Evolutionary conservation across 805 yeast species (phyloP), one percentile per base, ranked within the genome.

Genomic region (Candida patagonica): DNA sequence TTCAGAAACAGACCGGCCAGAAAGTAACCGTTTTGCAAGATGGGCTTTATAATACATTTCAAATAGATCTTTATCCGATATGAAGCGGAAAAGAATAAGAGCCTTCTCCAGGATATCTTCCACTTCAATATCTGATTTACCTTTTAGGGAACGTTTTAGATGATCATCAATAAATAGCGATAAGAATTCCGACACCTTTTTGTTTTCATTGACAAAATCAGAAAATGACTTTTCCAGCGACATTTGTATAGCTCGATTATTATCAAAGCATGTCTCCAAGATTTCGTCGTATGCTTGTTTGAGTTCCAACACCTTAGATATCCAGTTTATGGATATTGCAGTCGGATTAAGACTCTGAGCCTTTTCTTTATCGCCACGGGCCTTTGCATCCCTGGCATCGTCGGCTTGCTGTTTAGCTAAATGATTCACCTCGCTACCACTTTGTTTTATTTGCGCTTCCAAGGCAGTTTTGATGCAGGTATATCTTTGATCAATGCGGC

Each of bases 31-130:
- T 57, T 80, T 85, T 1, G 95, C 95, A 42, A 88, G 66, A 61
- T 84, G 95, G 40, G 78, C 82, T 51, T 86, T 86, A 59, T 85
- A 87, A 45, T 81, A 78, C 30, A 74, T 80, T 54, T 86, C 95
- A 61, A 87, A 88, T 20, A 82, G 64, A 60, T 87, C 96, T 53
- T 86, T 88, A 50, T 88, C 95, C 43, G 74, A 70, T 34, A 87
- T 67, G 53, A 74, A 78, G 42, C 79, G 65, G 52, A 87, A 76
- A 24, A 88, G 69, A 17, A 68, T 60, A 9, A 83, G 68, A 0
- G 86, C 73, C 21, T 71, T 69, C 32, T 66, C 66, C 40, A 86
- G 60, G 7, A 73, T 6, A 50, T 65, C 49, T 63, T 68, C 68
- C 42, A 66, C 49, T 52, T 70, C 68, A 45, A 68, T 62, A 44